Evolutionary conservation across 1,284 basidiomycete species (phyloP), one percentile per base, ranked within the genome.

Genomic region (Mycena sp.): DNA sequence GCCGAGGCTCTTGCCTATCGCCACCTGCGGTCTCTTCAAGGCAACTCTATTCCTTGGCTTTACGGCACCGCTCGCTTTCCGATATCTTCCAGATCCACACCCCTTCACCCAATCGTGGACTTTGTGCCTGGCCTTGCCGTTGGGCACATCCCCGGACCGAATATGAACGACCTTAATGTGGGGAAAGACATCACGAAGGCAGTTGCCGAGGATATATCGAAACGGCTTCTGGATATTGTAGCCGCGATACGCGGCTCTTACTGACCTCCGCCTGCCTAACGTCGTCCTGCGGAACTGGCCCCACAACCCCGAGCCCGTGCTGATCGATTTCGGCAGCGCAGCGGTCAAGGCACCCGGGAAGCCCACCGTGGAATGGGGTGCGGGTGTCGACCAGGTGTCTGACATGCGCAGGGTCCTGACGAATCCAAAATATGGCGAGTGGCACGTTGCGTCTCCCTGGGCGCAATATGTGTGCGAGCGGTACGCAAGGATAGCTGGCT

Each of bases 61-160:
- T 54, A 44, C 37, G 57, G 57, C 2, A 64, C 49, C 12, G 48
- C 50, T 19, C 58, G 58, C 19, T 51, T 43, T 16, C 43, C 44
- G 6, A 30, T 61, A 19, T 49, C 37, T 1, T 9, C 6, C 7
- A 40, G 40, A 29, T n/a, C 2, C 30, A 19, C 38, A 3, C 48
- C 41, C 29, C 17, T 49, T 17, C 50, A 64, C 38, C 52, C 58
- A 9, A 28, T 40, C 12, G 41, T 61, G 23, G 58, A 54, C 29
- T 37, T 48, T 17, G 63, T 64, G 7, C 35, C 44, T 48, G 63
- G 63, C 4, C 29, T 65, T 30, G 52, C 55, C 9, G 44, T 65
- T 26, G 59, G 56, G 46, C 28, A 57, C 16, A 64, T 61, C 46
- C 16, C 41, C 1, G 48, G 63, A 6, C 17, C 45, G 7, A 43